Evolutionary conservation across 164 flowering plant genomes (phyloP).

Genomic region (Tetrastigma voinierianum): DNA sequence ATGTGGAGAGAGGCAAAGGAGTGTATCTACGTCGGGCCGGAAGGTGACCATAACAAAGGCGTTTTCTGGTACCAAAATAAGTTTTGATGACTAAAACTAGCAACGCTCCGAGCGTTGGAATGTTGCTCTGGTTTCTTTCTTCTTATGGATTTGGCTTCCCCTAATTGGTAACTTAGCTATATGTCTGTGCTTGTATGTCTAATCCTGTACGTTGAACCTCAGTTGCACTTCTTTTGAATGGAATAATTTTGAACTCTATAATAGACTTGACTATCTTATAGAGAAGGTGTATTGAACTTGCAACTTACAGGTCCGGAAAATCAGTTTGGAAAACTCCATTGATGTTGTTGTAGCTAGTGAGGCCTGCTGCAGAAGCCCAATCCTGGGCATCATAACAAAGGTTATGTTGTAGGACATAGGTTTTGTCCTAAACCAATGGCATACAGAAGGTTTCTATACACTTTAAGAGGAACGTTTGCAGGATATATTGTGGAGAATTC

Average conservation of each 20-base stretch:
- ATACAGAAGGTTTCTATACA: constrained; percentile 16
- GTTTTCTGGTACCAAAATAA: constrained; percentile 68
- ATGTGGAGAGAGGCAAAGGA: constrained; percentile 76
- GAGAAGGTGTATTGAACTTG: no score
- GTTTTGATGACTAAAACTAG: constrained; percentile 18
- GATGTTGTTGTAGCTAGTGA: constrained; percentile 19
- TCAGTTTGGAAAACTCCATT: constrained; percentile 19
- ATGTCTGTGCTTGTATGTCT: no score
- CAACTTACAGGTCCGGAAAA: constrained; percentile 17
- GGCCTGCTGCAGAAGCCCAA: constrained; percentile 20
- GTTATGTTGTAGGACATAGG: constrained; percentile 22
- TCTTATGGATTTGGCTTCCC: neutral
- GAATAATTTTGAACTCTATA: no score
- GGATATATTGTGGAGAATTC: constrained; percentile 4
- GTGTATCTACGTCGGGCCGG: constrained; percentile 74
- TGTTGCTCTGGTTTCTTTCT: neutral
- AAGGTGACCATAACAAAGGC: constrained; percentile 50
- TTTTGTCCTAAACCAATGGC: constrained; percentile 22
- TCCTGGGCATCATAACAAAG: constrained; percentile 26
- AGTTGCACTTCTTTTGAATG: no score
- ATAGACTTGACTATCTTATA: no score
- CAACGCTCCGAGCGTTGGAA: constrained; percentile 2
- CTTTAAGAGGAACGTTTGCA: constrained; percentile 18
- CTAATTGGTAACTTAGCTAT: no score
- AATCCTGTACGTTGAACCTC: no score